Conservation (phyloP, 2,329 filamentous ascomycete species). For the Fusarium pininemorale region DNA sequence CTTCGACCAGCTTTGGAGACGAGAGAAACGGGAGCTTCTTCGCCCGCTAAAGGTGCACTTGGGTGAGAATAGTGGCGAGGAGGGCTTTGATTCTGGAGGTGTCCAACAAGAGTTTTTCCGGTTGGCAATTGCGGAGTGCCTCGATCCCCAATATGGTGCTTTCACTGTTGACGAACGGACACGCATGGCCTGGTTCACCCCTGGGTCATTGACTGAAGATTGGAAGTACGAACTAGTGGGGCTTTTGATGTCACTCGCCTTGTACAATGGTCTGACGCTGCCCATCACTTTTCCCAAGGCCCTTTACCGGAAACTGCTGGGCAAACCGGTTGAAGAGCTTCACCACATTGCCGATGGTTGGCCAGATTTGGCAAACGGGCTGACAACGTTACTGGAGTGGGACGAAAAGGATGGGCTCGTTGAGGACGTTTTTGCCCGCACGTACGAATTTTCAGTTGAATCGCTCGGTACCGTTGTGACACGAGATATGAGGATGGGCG, state of each 20-base stretch:
- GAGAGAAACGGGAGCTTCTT: constrained; percentile 82
- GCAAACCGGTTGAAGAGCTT: constrained; percentile 72
- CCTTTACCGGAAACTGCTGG: constrained; percentile 83
- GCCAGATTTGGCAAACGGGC: constrained; percentile 80
- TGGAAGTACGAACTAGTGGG: constrained; percentile 94
- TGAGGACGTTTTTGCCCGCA: constrained; percentile 82
- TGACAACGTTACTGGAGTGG: constrained; percentile 80
- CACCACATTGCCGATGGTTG: constrained; percentile 87
- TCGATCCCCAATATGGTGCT: constrained; percentile 80
- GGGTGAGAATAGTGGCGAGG: constrained; percentile 82
- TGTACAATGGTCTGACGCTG: constrained; percentile 93
- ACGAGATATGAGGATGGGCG: constrained; percentile 60
- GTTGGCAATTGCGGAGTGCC: constrained; percentile 79
- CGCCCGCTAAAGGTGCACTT: constrained; percentile 89
- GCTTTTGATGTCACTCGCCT: constrained; percentile 84
- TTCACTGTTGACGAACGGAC: constrained; percentile 83
- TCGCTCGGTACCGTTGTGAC: constrained; percentile 66
- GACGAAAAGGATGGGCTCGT: constrained; percentile 77
- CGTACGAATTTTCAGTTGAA: constrained; percentile 82
- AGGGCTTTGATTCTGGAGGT: constrained; percentile 92
- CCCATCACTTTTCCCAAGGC: constrained; percentile 88
- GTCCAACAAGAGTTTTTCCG: constrained; percentile 98
- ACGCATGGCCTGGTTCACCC: constrained; percentile 87
- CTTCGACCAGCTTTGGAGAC: constrained; percentile 89
- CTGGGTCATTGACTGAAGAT: constrained; percentile 80